These are phyloP conservation scores for Trypanosoma platydactyli DNA, from an alignment of 208 protist genomes.

Conservation along the genomic window DNA sequence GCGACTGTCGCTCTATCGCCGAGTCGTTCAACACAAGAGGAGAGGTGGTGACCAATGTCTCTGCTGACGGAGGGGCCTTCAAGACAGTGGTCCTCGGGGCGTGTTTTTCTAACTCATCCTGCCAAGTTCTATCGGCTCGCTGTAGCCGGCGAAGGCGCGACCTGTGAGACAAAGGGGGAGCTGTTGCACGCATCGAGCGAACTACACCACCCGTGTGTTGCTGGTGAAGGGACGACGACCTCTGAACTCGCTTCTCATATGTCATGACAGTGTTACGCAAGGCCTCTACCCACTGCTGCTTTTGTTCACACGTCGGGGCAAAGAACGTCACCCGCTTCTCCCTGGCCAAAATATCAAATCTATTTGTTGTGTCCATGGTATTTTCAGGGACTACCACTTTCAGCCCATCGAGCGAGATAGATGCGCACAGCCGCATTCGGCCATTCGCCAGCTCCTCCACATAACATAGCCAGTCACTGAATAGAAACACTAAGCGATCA, in stretches of 20 bases:
- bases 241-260: slow-evolving; percentile 24
- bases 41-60: too few relatives aligned
- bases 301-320: slow-evolving; percentile 63
- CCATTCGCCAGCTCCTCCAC: slow-evolving; percentile 74
- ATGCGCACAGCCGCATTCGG: slow-evolving; percentile 62
- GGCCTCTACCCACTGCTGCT: slow-evolving; percentile 73
- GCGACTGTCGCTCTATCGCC: neutral
- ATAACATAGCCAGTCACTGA: slow-evolving; percentile 82
- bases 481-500: slow-evolving; percentile 78
- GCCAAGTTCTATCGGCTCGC: slow-evolving; percentile 14
- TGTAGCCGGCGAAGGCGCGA: slow-evolving; percentile 64
- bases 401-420: slow-evolving; percentile 51
- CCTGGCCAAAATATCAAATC: slow-evolving; percentile 62
- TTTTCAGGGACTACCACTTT: slow-evolving; percentile 52
- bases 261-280: slow-evolving; percentile 51
- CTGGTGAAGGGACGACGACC: neutral
- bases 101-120: slow-evolving; percentile 9
- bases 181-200: slow-evolving; percentile 8
- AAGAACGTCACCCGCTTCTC: slow-evolving; percentile 57
- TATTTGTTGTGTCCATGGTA: slow-evolving; percentile 33
- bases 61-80: neutral
- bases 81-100: neutral
- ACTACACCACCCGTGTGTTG: neutral
- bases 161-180: slow-evolving; percentile 26
- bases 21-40: neutral